phyloP scores from a whole-genome alignment of 495 filamentous ascomycete genomes.

The Articulospora tetracladia region DNA sequence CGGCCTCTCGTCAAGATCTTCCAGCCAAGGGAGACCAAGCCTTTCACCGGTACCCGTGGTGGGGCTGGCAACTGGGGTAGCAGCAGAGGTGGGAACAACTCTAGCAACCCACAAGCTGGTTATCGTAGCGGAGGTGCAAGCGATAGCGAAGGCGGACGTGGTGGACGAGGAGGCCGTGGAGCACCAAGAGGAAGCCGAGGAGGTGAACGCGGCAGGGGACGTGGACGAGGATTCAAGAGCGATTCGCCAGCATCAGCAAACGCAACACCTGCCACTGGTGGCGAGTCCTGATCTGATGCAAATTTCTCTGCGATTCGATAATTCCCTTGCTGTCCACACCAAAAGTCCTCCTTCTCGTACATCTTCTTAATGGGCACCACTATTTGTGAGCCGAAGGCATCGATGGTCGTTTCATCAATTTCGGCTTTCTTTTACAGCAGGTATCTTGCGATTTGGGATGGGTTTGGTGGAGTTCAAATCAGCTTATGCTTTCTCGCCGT shows the following conservation, averaged over 20 bases:
- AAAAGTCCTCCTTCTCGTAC: conserved; percentile 29
- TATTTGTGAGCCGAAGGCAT: conserved; percentile 21
- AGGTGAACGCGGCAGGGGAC: conserved; percentile 51
- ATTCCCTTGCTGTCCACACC: conserved; percentile 21
- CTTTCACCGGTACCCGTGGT: conserved; percentile 46
- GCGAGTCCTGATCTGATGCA: conserved; percentile 46
- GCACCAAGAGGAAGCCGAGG: conserved; percentile 54
- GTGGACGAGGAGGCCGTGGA: conserved; percentile 60
- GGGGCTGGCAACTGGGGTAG: conserved; percentile 70
- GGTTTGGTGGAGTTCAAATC: conserved; percentile 24
- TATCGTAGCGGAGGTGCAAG: conserved; percentile 72
- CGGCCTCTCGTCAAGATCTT: conserved; percentile 81
- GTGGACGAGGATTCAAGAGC: conserved; percentile 52
- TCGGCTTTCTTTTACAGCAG: conserved; percentile 19
- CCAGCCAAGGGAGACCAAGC: conserved; percentile 52
- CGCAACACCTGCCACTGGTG: conserved; percentile 41
- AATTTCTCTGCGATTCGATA: not conserved
- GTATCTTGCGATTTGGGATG: conserved; percentile 25
- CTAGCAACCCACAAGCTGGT: conserved; percentile 52
- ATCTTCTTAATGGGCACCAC: conserved; percentile 29
- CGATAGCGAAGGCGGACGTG: conserved; percentile 67
- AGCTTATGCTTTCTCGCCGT: conserved; percentile 26
- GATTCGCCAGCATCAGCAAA: conserved; percentile 45
- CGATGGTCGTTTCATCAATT: conserved; percentile 18
- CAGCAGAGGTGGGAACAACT: conserved; percentile 56